These are phyloP conservation scores for Rubia balearica DNA, from an alignment of 305 asterid genomes.

Conservation along the genomic window DNA sequence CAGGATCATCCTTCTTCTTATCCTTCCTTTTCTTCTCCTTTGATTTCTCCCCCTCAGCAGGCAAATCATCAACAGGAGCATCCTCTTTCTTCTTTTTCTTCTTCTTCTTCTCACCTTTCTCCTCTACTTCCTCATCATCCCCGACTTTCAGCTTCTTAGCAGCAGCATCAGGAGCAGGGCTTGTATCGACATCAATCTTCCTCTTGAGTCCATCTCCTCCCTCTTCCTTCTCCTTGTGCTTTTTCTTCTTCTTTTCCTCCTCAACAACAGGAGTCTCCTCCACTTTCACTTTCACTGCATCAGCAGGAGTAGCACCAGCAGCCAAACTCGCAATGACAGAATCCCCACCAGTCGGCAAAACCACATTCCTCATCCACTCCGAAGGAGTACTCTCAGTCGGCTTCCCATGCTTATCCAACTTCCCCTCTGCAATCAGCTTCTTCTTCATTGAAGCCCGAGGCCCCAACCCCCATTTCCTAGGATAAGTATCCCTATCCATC, in stretches of 20 bases:
- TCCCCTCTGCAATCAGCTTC: conserved; percentile 84
- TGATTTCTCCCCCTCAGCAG: conserved; percentile 30
- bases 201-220: conserved; percentile 59
- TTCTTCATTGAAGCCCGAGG: conserved; percentile 95
- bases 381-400: conserved; percentile 67
- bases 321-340: conserved; percentile 65
- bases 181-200: conserved; percentile 44
- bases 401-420: conserved; percentile 87
- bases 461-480: conserved; percentile 98
- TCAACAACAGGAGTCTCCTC: conserved; percentile 42
- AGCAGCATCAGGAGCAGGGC: conserved; percentile 36
- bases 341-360: conserved; percentile 80
- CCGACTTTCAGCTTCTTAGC: conserved; percentile 51
- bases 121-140: conserved; percentile 27
- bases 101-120: conserved; percentile 33
- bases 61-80: conserved; percentile 23
- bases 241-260: conserved; percentile 50
- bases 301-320: conserved; percentile 33
- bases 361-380: conserved; percentile 85
- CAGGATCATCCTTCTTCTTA: conserved; percentile 19
- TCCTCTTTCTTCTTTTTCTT: conserved; percentile 44
- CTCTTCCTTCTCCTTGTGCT: conserved; percentile 32
- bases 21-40: conserved; percentile 34
- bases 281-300: conserved; percentile 15
- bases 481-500: conserved; percentile 98